Base-by-base conservation (phyloP, 805 yeast species). In the Candida argentea region DNA sequence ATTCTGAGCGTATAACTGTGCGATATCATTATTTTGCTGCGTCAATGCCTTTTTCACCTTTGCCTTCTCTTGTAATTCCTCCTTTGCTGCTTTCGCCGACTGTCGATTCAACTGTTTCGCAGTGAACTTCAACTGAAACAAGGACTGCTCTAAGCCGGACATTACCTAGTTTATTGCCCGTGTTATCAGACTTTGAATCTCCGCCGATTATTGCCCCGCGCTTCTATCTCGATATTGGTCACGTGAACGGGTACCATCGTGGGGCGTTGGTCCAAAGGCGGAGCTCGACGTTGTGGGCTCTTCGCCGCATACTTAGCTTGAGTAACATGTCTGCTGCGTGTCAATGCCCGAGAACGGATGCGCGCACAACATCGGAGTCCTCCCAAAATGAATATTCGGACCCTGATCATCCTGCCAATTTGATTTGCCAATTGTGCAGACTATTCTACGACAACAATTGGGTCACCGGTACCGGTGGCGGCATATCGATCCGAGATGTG, bases 391-490 rank as follows among this genome's bases (percentile, higher is more conserved):
- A 32, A 18, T 64, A 70, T 3, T 38, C 51, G n/a, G 73, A 69
- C 34, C 70, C 73, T 9, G 50, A 58, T 23, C 89, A 81, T 49
- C 94, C 96, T 0, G 94, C 94, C 2, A 76, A 80, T 43, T 59
- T 81, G 42, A 83, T 87, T 36, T 85, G 94, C 50, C 81, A 79
- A 34, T 64, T 87, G 17, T 86, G 95, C 49, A 62, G 71, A 28
- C 57, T 69, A 11, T 84, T 89, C 48, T 89, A 80, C 50, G 64
- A 70, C 40, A 79, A 80, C 45, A 79, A 82, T 28, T 86, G 95
- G 95, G 89, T 84, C 41, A 77, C 95, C 0, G 96, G 96, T 3
- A 89, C 97, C 1, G 96, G 95, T 3, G 97, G 96, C 18, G 96
- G 96, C 3, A 78, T 89, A 42, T 80, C 94, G 18, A 78, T 87